Percentiles rank a stretch among this genome's conserved stretches.
Evolutionary conservation across 1,139 yeast genomes (phyloP).

Genomic region (Pichia sp.): DNA sequence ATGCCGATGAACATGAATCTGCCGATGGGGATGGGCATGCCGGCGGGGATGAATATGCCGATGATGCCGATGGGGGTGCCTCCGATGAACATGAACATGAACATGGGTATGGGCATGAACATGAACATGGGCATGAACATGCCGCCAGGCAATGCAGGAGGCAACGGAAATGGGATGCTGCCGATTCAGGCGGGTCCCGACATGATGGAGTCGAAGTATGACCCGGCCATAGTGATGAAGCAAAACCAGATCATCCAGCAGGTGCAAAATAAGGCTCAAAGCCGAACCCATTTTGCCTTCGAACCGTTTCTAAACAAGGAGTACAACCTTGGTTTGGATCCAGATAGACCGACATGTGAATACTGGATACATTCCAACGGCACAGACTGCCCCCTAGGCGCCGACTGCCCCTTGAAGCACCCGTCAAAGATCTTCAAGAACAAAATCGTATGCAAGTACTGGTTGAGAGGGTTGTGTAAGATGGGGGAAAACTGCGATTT

Average conservation of each 20-base stretch:
- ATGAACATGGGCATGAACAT: background rate
- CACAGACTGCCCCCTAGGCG: slow-evolving; percentile 75
- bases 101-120: background rate
- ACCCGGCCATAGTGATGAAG: slow-evolving; percentile 16
- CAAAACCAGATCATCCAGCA: slow-evolving; percentile 19
- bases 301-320: slow-evolving; percentile 81
- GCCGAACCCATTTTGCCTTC: slow-evolving; percentile 36
- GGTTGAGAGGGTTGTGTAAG: slow-evolving; percentile 96
- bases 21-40: background rate
- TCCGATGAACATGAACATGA: background rate
- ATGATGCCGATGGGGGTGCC: background rate
- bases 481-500: slow-evolving; percentile 97
- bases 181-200: background rate
- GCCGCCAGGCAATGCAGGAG: background rate
- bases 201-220: slow-evolving; percentile 4
- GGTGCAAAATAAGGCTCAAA: slow-evolving; percentile 13
- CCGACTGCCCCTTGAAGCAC: slow-evolving; percentile 83
- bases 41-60: slow-evolving; percentile 1
- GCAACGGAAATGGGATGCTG: background rate
- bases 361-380: slow-evolving; percentile 58
- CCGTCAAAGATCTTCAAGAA: slow-evolving; percentile 76
- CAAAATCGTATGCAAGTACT: slow-evolving; percentile 93
- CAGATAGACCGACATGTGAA: slow-evolving; percentile 87
- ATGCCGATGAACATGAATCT: slow-evolving; percentile 10
- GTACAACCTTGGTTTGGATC: slow-evolving; percentile 78